Base-by-base conservation (phyloP, 208 protist genomes). In the Wallacemonas sp. region DNA sequence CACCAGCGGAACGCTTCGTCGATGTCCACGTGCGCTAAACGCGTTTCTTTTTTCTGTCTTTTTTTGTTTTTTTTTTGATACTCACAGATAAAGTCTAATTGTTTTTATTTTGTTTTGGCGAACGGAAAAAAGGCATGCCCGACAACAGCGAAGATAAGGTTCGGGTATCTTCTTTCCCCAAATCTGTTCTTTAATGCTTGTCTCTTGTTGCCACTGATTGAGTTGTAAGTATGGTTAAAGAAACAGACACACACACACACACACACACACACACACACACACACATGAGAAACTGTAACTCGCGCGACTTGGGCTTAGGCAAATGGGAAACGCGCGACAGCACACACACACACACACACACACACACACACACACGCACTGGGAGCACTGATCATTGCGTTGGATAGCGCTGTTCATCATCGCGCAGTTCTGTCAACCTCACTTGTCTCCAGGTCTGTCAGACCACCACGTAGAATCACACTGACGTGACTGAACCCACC, bases 141-240 rank as follows among this genome's bases (percentile, higher is more conserved):
- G n/a, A n/a, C n/a, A n/a, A n/a, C n/a, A n/a, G n/a, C n/a, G n/a
- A n/a, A n/a, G n/a, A n/a, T n/a, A n/a, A n/a, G n/a, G n/a, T n/a
- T n/a, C n/a, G n/a, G n/a, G n/a, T 48, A 22, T 39, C 57, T 48
- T 63, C 16, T 5, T 22, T 28, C n/a, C n/a, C 22, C 3, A 32
- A 10, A 41, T 55, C 5, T 14, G 8, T 11, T 28, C 36, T 45
- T 44, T 39, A 29, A n/a, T 22, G 5, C 29, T 36, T 41, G 36
- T 70, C 55, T 38, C 55, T 31, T 70, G 4, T 42, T 14, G 36
- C 36, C 10, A 16, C 7, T 14, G 31, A 45, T 57, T 72, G 38
- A 57, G 18, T 38, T 18, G 8, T 36, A 31, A 16, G 26, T 57
- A 16, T 57, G 0, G 14, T 8, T 23, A 57, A 28, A n/a, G 8